Evolutionary conservation across 805 yeast genomes (phyloP).

Genomic region (Cyberlindnera nakhonratchasimensis): DNA sequence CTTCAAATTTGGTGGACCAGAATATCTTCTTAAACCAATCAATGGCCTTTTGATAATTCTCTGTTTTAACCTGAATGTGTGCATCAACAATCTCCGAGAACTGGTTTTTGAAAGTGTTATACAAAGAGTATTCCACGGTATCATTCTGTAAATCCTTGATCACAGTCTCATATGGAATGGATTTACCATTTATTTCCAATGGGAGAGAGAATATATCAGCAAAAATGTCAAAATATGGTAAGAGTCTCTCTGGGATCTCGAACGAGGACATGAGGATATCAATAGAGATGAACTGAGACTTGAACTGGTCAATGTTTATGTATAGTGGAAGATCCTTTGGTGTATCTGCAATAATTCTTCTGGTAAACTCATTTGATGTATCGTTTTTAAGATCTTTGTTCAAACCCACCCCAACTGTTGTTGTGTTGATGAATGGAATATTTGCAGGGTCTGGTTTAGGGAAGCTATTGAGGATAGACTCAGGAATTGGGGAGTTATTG

Average conservation of each 20-base stretch:
- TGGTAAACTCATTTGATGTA: conserved; percentile 28
- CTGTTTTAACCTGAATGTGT: conserved; percentile 54
- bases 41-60: conserved; percentile 64
- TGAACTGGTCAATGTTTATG: conserved; percentile 73
- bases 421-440: conserved; percentile 68
- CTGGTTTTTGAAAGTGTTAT: conserved; percentile 53
- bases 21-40: conserved; percentile 72
- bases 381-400: conserved; percentile 36
- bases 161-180: conserved; percentile 71
- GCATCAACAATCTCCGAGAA: conserved; percentile 66
- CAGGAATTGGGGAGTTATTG: conserved; percentile 79
- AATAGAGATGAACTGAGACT: conserved; percentile 74
- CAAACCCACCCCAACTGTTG: conserved; percentile 57
- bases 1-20: conserved; percentile 67
- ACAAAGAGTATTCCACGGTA: conserved; percentile 55
- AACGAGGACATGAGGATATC: conserved; percentile 57
- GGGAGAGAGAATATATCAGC: conserved; percentile 73
- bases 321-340: conserved; percentile 59
- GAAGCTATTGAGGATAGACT: conserved; percentile 55
- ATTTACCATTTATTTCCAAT: conserved; percentile 55
- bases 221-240: conserved; percentile 64
- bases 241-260: conserved; percentile 44
- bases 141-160: conserved; percentile 70
- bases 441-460: conserved; percentile 70
- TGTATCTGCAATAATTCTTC: conserved; percentile 27